Conservation (phyloP, 1,139 yeast genomes). For the Ogataea hybrid region DNA sequence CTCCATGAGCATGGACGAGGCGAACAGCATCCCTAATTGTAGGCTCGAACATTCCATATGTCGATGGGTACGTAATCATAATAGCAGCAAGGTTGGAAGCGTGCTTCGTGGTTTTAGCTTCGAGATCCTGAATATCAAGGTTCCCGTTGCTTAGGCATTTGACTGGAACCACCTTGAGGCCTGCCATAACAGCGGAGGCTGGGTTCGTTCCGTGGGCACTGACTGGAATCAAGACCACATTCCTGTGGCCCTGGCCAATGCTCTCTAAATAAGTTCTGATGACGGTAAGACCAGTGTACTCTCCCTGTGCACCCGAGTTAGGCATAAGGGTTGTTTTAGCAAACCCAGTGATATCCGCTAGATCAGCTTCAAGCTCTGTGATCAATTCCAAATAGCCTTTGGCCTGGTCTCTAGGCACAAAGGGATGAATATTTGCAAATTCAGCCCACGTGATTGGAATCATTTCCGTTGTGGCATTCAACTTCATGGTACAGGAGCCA, state of each 20-base stretch:
- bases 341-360: slow-evolving; percentile 94
- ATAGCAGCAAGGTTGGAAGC: slow-evolving; percentile 75
- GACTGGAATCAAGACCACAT: slow-evolving; percentile 91
- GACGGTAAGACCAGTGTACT: slow-evolving; percentile 88
- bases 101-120: slow-evolving; percentile 69
- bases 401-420: slow-evolving; percentile 86
- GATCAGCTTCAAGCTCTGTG: slow-evolving; percentile 74
- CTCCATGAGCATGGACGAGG: slow-evolving; percentile 80
- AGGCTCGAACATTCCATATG: slow-evolving; percentile 95
- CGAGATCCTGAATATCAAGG: slow-evolving; percentile 74
- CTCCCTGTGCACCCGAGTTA: slow-evolving; percentile 98
- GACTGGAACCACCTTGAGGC: slow-evolving; percentile 88
- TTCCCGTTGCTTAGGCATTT: slow-evolving; percentile 86
- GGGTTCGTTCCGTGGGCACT: slow-evolving; percentile 99
- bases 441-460: slow-evolving; percentile 94
- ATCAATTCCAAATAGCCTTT: slow-evolving; percentile 77
- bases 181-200: slow-evolving; percentile 98
- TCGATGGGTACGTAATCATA: slow-evolving; percentile 97
- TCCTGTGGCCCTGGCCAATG: slow-evolving; percentile 70
- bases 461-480: slow-evolving; percentile 95
- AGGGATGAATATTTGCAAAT: slow-evolving; percentile 84
- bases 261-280: slow-evolving; percentile 76
- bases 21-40: slow-evolving; percentile 83
- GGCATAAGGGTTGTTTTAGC: slow-evolving; percentile 92
- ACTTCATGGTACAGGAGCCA: slow-evolving; percentile 97